Evolutionary conservation across 768 basidiomycete genomes (phyloP), one percentile per base, ranked within the genome.

Genomic region (Agrocybe praecox): DNA sequence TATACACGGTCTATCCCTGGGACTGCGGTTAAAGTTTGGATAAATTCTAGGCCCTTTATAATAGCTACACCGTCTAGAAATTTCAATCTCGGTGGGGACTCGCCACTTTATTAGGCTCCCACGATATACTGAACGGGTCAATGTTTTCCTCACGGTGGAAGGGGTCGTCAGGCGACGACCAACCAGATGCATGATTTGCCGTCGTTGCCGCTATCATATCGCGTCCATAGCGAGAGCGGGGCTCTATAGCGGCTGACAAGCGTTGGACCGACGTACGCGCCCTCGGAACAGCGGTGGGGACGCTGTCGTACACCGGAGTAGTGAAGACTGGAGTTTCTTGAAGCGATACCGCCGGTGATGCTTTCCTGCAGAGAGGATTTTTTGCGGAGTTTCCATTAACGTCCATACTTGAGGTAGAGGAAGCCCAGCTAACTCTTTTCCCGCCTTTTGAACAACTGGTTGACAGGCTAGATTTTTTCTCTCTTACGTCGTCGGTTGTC

Each of bases 391-490:
- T 46, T 6, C 65, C 63, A n/a, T 62, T 59, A 11, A 50, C 58
- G 23, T 67, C 63, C 19, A 66, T 58, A 11, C 67, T 69, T 8
- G 62, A 60, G 11, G 64, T 62, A 6, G 66, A 69, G 11, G 69
- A 66, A 1, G 71, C 70, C 69, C 69, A 70, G 44, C 69, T 71
- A 8, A 70, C 67, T n/a, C 68, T 64, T 46, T 68, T 67, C 34
- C 61, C 49, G 26, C 60, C 47, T 60, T 59, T 61, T 9, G 48
- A 42, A 15, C 61, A 52, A 24, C 52, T 61, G 5, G 59, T 50
- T 18, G 60, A 53, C 11, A 60, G 52, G 18, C 58, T 60, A 32
- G 65, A 60, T 50, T 63, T 55, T 22, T 62, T 33, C 42, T 53
- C 47, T 49, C 59, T 49, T 23, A 33, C 9, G 19, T 55, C 34